Evolutionary conservation across 257 asterid species (phyloP).

Genomic region (Oldenlandia corymbosa): DNA sequence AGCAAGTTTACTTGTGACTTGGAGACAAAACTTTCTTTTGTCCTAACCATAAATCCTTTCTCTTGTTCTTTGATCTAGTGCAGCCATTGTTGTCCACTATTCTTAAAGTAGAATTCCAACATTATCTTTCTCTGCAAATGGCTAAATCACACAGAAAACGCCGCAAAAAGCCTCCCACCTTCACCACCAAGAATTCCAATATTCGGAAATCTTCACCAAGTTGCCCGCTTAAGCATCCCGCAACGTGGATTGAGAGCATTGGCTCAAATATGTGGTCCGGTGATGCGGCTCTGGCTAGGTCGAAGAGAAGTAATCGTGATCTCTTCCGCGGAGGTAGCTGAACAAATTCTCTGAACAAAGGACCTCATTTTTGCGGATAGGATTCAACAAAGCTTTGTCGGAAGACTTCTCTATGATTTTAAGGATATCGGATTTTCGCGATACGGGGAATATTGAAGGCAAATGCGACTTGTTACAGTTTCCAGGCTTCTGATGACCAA

Average conservation of each 20-base stretch:
- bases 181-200: neutral
- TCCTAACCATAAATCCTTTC: no score
- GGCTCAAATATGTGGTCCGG: neutral
- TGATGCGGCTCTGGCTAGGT: neutral
- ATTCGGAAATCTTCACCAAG: neutral
- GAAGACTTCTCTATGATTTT: neutral
- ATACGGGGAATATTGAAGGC: neutral
- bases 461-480: neutral
- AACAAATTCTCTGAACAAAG: neutral
- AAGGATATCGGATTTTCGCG: neutral
- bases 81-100: no score
- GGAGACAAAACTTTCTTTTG: no score
- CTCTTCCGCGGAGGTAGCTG: neutral
- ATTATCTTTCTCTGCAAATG: no score
- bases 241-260: neutral
- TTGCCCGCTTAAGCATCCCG: neutral
- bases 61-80: no score
- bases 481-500: neutral
- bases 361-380: neutral
- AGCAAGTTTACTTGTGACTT: no score
- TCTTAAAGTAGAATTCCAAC: no score
- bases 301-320: no score
- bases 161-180: neutral
- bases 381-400: neutral
- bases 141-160: no score